Conservation (phyloP, 768 basidiomycete species). For the Boletus reticulatus region DNA sequence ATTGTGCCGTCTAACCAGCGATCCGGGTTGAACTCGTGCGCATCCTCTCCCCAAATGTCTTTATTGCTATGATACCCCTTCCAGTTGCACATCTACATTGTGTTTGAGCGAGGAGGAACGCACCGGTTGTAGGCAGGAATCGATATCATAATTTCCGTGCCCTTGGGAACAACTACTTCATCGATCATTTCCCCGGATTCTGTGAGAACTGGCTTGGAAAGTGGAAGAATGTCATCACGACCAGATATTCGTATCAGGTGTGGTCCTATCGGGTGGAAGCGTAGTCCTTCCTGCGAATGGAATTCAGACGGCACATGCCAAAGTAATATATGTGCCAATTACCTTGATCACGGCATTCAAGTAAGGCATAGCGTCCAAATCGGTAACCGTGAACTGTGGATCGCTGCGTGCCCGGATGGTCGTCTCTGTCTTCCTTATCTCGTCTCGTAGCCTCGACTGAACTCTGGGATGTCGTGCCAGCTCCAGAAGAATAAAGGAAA, state of each 20-base stretch:
- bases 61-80: conserved; percentile 3
- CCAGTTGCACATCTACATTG: neutral
- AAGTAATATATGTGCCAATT: conserved; percentile 1
- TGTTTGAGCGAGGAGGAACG: neutral
- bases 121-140: conserved; percentile 57
- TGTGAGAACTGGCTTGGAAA: conserved; percentile 49
- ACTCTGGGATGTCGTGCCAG: conserved; percentile 53
- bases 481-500: conserved; percentile 60
- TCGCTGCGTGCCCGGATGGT: neutral
- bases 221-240: conserved; percentile 55
- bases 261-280: conserved; percentile 47
- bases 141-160: conserved; percentile 47
- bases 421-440: conserved; percentile 7
- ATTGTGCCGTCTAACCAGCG: conserved; percentile 2
- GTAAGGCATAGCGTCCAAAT: conserved; percentile 50
- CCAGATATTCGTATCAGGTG: conserved; percentile 50
- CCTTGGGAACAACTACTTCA: conserved; percentile 49
- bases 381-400: conserved; percentile 23
- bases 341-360: conserved; percentile 37
- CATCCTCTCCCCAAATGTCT: conserved; percentile 26
- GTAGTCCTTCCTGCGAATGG: conserved; percentile 41
- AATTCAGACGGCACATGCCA: conserved; percentile 10
- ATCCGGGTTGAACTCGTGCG: conserved; percentile 11
- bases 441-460: conserved; percentile 54
- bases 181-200: conserved; percentile 43